Evolutionary conservation across 2,329 filamentous ascomycete species (phyloP), one percentile per base, ranked within the genome.

Genomic region (Colletotrichum tanaceti): DNA sequence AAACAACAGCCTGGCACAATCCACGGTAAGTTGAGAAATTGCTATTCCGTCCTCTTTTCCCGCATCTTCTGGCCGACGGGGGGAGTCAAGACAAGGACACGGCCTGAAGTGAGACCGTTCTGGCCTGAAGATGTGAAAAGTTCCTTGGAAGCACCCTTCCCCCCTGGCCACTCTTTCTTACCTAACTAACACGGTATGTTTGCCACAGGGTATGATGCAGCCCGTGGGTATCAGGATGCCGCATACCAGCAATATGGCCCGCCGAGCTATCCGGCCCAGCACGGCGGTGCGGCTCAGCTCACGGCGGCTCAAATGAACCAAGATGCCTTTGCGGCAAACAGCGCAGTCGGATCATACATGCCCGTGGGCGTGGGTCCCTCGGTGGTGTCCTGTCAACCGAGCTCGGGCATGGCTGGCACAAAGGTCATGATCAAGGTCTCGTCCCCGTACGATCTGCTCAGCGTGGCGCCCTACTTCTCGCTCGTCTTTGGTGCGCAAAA

Each of bases 401-500:
- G 83, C 52, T 85, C 87, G 74, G 94, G 94, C 50, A 80, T 84
- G 41, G 86, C 87, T 75, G 91, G 92, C 62, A 91, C 91, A 22
- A 90, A 90, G 74, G 82, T 97, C 11, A 86, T 87, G 68, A 85
- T 97, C 71, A 91, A 92, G 76, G 87, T 97, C 38, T 89, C 90
- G 60, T 91, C 91, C 50, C 86, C 90, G 69, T 93, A 92, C 80
- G 91, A 97, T 75, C 81, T 97, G 69, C 79, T 85, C 71, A 76
- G 80, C 65, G 86, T 90, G 78, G 86, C 84, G 39, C 82, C 86
- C 2, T 84, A 84, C 58, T 89, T 93, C 74, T 90, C 82, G 71
- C 79, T 97, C 63, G 86, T 90, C 54, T 97, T 97, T 79, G 93
- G 93, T n/a, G 85, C 87, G n/a, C 88, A 91, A 74, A 90, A 90